phyloP scores from a whole-genome alignment of 352 stramenopile genomes.

The Globisporangium acanthophoron region DNA sequence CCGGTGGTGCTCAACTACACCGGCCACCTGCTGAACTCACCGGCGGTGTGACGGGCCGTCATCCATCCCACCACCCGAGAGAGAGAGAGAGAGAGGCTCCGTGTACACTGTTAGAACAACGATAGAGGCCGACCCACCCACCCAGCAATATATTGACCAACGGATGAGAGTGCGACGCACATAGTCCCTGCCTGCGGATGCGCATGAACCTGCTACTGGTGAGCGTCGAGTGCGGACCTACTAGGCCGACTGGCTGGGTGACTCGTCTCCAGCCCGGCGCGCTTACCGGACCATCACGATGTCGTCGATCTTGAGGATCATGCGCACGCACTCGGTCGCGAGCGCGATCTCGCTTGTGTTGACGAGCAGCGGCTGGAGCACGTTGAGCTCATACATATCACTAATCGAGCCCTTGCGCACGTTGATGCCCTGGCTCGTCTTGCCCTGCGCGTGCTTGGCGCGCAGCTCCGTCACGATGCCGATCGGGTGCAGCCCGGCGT shows the following conservation, averaged over 20 bases:
- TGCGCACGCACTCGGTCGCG: constrained; percentile 97
- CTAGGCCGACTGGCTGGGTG: too few species aligned
- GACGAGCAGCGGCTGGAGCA: constrained; percentile 98
- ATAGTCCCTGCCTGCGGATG: too few species aligned
- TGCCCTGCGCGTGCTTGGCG: constrained; percentile 91
- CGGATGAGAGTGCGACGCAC: too few species aligned
- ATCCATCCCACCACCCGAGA: not conserved
- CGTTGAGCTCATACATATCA: constrained; percentile 98
- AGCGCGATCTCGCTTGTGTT: constrained; percentile 96
- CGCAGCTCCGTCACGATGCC: constrained; percentile 97
- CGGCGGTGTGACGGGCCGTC: constrained; percentile 16
- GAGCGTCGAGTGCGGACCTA: too few species aligned
- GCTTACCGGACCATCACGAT: constrained; percentile 95
- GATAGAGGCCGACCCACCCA: not conserved
- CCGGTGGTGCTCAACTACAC: constrained; percentile 74
- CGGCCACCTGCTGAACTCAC: constrained; percentile 38
- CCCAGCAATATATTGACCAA: not conserved
- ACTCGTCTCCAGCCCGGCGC: too few species aligned
- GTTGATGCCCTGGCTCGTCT: constrained; percentile 94
- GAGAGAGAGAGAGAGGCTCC: not conserved
- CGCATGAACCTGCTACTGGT: not conserved
- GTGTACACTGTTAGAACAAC: constrained; percentile 2
- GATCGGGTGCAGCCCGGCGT: constrained; percentile 98
- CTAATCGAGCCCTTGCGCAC: constrained; percentile 94
- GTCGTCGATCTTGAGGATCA: constrained; percentile 99